phyloP scores from a whole-genome alignment of 2,329 filamentous ascomycete species.

The Xylaria arbuscula region DNA sequence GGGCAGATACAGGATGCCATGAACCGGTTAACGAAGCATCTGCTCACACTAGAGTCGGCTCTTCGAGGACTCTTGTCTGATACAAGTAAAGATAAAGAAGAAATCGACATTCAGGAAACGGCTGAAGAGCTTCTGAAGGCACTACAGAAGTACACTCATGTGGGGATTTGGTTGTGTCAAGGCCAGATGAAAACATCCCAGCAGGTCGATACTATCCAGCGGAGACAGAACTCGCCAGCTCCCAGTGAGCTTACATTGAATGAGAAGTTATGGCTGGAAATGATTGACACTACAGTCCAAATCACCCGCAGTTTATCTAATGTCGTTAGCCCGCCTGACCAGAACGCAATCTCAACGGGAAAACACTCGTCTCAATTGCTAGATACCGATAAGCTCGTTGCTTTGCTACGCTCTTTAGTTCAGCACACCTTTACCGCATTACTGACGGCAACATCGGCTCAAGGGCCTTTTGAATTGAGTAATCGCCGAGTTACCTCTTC shows the following conservation, averaged over 20 bases:
- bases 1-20: conserved; percentile 87
- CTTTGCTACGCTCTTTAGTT: conserved; percentile 79
- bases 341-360: conserved; percentile 40
- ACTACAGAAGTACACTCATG: conserved; percentile 88
- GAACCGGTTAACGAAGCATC: conserved; percentile 82
- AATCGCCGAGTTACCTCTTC: conserved; percentile 53
- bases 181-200: conserved; percentile 76
- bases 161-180: conserved; percentile 96
- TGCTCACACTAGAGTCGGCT: conserved; percentile 82
- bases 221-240: conserved; percentile 61
- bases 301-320: conserved; percentile 73
- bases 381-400: conserved; percentile 71
- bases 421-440: conserved; percentile 92
- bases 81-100: conserved; percentile 65
- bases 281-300: conserved; percentile 70
- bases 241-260: conserved; percentile 62
- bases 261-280: conserved; percentile 68
- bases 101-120: conserved; percentile 67
- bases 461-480: conserved; percentile 48
- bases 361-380: conserved; percentile 49
- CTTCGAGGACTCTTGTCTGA: conserved; percentile 78
- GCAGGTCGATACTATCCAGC: conserved; percentile 58
- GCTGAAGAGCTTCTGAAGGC: conserved; percentile 79
- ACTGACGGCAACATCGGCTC: conserved; percentile 76
- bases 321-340: conserved; percentile 54